Evolutionary conservation across 2,329 filamentous ascomycete genomes (phyloP), one percentile per base, ranked within the genome.

Genomic region (Mollisiaceae sp.): DNA sequence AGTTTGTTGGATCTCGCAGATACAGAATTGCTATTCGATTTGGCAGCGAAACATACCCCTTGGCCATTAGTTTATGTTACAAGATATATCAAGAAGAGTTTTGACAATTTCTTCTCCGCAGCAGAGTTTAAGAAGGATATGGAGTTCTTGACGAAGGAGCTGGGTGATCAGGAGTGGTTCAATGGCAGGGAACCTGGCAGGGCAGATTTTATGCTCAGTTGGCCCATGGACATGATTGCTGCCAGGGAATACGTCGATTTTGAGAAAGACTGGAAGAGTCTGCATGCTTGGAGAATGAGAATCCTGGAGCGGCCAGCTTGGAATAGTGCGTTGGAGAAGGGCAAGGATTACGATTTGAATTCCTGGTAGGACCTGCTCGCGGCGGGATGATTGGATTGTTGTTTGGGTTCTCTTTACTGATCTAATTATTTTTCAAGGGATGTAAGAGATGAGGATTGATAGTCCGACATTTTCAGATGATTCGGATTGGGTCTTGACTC

Each of bases 191-290:
- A 69, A 14, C 64, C 76, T 18, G 77, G 78, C 4, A 69, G 76
- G 60, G 65, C 69, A 11, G 78, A 79, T 73, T 67, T 79, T 15
- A 75, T 76, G 64, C 47, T 78, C 57, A 76, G 67, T 56, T 80
- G 71, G 68, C 73, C 75, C 0, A 66, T 79, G 69, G 77, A 78
- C 63, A 68, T 74, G 18, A 72, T 76, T 47, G 66, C 41, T n/a
- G 67, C 72, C 56, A 72, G 73, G 32, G 69, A 67, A 18, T 78
- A 73, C 62, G 71, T 77, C 32, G 70, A 79, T 65, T 63, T 74
- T 27, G 41, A 66, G 58, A 69, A 70, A 22, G 74, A 76, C 35
- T 78, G 72, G 65, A 76, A 75, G 4, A 77, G 73, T 59, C 18
- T 79, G 22, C 61, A 47, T 22, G 71, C 63, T 32, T 79, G 77